phyloP scores from a whole-genome alignment of 805 yeast species.

The Saccharomycopsis sp. region DNA sequence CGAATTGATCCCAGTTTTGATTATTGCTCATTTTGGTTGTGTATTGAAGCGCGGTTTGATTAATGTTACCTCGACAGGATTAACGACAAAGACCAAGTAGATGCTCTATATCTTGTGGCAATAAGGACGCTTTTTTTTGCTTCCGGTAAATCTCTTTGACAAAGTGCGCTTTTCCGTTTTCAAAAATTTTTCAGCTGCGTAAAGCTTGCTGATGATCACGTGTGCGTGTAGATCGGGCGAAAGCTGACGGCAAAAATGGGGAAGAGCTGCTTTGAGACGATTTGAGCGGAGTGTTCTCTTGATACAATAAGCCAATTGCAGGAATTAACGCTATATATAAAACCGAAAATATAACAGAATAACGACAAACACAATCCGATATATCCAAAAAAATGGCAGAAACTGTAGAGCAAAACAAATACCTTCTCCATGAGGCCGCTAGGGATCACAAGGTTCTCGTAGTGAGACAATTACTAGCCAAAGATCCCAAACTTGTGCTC shows the following conservation, averaged over 20 bases:
- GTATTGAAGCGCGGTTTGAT: too few species aligned
- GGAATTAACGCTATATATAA: too few species aligned
- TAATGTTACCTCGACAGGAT: too few species aligned
- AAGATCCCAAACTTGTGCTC: constrained; percentile 42
- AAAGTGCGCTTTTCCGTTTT: too few species aligned
- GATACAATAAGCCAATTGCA: too few species aligned
- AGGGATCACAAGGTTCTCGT: constrained; percentile 48
- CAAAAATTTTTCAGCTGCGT: background rate
- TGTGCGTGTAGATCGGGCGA: background rate
- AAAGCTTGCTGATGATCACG: background rate
- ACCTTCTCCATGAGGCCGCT: constrained; percentile 55
- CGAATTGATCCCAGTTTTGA: constrained; percentile 34
- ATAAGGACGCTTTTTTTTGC: too few species aligned
- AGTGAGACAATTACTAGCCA: constrained; percentile 44
- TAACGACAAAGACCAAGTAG: too few species aligned
- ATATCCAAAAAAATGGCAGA: background rate
- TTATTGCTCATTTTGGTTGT: constrained; percentile 10
- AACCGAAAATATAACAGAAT: too few species aligned
- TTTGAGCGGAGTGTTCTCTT: too few species aligned
- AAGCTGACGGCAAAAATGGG: background rate
- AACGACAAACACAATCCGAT: too few species aligned
- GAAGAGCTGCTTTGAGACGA: background rate
- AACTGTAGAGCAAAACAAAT: constrained; percentile 7
- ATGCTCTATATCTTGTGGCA: too few species aligned
- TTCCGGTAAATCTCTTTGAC: too few species aligned